Conservation (phyloP, 495 filamentous ascomycete genomes). For the Geopyxis carbonaria region DNA sequence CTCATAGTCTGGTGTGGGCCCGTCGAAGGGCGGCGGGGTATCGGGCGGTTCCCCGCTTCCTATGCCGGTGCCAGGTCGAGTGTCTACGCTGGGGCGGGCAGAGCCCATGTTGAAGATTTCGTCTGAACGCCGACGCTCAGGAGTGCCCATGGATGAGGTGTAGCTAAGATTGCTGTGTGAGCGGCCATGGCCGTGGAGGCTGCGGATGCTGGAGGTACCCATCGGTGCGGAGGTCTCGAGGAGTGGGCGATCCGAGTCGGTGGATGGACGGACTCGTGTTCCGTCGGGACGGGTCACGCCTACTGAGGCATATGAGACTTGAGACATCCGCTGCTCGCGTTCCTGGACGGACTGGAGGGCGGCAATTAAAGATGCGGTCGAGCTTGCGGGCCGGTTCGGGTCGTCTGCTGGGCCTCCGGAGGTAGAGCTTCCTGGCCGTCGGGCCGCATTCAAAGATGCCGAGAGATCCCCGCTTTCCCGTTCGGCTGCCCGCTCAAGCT, state of each 20-base stretch:
- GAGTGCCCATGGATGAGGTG: slow-evolving; percentile 1
- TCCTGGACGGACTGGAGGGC: slow-evolving; percentile 26
- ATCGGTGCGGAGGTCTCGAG: slow-evolving; percentile 16
- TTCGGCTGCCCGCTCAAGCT: slow-evolving; percentile 53
- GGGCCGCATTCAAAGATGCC: neutral
- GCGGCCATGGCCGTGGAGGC: slow-evolving; percentile 4
- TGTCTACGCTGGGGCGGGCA: slow-evolving; percentile 15
- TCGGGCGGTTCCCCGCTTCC: neutral
- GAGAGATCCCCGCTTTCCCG: slow-evolving; percentile 43
- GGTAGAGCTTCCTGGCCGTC: slow-evolving; percentile 2
- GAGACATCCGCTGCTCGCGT: slow-evolving; percentile 58
- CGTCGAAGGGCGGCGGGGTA: slow-evolving; percentile 1
- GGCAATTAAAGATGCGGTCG: slow-evolving; percentile 19
- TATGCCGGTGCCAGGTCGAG: slow-evolving; percentile 1
- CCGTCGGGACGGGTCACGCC: slow-evolving; percentile 82
- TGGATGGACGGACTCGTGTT: slow-evolving; percentile 55
- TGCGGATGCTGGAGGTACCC: slow-evolving; percentile 13
- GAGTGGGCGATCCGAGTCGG: slow-evolving; percentile 17
- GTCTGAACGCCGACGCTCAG: slow-evolving; percentile 10
- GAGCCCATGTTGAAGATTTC: slow-evolving; percentile 15
- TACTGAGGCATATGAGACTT: slow-evolving; percentile 69
- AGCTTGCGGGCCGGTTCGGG: slow-evolving; percentile 22
- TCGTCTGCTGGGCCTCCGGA: neutral
- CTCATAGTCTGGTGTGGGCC: slow-evolving; percentile 1
- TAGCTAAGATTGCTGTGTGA: slow-evolving; percentile 1